Conservation (phyloP, 768 basidiomycete species). For the Leccinellum rugosiceps region DNA sequence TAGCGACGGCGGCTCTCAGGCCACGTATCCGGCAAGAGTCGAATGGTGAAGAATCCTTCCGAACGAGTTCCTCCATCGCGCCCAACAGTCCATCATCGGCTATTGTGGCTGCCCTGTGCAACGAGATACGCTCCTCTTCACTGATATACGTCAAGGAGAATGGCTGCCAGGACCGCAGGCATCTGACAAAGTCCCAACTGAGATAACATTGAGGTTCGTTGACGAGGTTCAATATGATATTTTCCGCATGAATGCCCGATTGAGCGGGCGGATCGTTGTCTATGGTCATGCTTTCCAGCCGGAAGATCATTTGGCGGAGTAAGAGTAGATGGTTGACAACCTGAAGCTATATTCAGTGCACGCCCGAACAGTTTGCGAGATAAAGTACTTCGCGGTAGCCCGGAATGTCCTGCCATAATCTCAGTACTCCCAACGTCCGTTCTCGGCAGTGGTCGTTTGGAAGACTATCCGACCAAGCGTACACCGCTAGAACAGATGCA, state of each 20-base stretch:
- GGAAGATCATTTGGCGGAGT: constrained; percentile 66
- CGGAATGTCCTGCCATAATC: constrained; percentile 40
- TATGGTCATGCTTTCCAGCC: constrained; percentile 69
- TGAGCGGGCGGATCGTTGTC: constrained; percentile 59
- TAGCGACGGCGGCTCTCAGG: constrained; percentile 60
- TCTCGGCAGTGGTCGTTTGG: constrained; percentile 63
- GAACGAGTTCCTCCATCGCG: constrained; percentile 58
- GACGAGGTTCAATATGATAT: constrained; percentile 58
- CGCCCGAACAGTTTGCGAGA: constrained; percentile 6
- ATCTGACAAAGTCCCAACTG: constrained; percentile 53
- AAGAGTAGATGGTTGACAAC: constrained; percentile 73
- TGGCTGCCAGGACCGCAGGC: constrained; percentile 58
- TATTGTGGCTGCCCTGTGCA: constrained; percentile 63
- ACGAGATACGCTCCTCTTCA: constrained; percentile 53
- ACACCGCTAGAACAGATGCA: constrained; percentile 62
- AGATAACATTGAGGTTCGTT: constrained; percentile 60
- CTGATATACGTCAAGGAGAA: constrained; percentile 60
- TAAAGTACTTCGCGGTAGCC: constrained; percentile 68
- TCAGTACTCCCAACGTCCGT: constrained; percentile 55
- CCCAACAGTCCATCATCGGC: constrained; percentile 63
- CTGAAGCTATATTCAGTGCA: constrained; percentile 29
- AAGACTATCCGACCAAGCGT: constrained; percentile 79
- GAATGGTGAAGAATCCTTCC: constrained; percentile 30
- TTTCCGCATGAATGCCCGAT: constrained; percentile 66
- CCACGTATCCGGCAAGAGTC: constrained; percentile 51